Base-by-base conservation (phyloP, 164 flowering plant genomes). In the Dillenia turbinata region DNA sequence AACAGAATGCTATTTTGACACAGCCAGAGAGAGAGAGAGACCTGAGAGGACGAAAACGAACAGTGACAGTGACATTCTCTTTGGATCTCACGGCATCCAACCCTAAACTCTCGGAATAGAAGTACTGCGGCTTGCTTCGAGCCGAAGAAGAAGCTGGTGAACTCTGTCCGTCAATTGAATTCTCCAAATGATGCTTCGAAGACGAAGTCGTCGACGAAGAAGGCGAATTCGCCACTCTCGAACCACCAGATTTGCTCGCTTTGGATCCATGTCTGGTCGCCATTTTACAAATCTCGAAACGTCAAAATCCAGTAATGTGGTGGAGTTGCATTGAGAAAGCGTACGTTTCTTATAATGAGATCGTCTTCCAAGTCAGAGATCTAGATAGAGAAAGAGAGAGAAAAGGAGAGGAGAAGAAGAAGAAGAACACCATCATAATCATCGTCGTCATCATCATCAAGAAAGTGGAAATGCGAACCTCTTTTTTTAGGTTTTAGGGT, bases 1-100 rank as follows among this genome's bases (percentile, higher is more conserved):
- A 26, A 26, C 5, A 26, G 33, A 26, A 54, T 17, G 45, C 59
- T 13, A 66, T 22, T 14, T 4, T 7, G 44, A n/a, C n/a, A n/a
- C n/a, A 61, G 44, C 40, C 8, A 61, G 44, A 53, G 51, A 17
- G 24, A 1, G 44, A 62, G 49, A 26, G 24, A 49, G 46, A 93
- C 99, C 95, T 94, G 53, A 94, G 89, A 0, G 99, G 99, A 8
- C 99, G 96, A 75, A 94, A 91, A 16, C 97, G 91, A 49, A 91
- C 96, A 0, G 99, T 91, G 24, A 94, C 99, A 0, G 89, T 85
- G 40, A 94, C 97, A 81, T 89, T 94, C 74, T 94, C 99, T 67
- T 85, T 88, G 44, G 84, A 78, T 74, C 87, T 74, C 69, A 78
- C 87, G 2, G 44, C 49, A 44, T 74, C 80, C 59, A 68, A n/a